Evolutionary conservation across 192 early-diverging fungal genomes (phyloP), one percentile per base, ranked within the genome.

Genomic region (Jimgerdemannia flammicorona): DNA sequence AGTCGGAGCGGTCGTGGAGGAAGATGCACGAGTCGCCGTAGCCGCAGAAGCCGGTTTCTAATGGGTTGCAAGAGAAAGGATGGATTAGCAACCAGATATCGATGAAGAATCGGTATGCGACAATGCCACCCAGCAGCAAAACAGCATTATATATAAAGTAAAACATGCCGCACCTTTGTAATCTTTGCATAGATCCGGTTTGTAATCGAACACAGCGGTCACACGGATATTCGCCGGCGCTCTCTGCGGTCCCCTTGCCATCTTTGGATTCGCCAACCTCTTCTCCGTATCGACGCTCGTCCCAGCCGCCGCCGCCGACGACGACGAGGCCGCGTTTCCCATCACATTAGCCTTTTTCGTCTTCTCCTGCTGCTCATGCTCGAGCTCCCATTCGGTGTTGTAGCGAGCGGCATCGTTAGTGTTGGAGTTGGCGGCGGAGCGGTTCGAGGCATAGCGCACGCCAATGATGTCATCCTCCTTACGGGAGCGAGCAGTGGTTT

Each of bases 171-270:
- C 83, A 85, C 84, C 84, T 86, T 98, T 98, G 86, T 98, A 99
- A 86, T 99, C 98, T 83, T 99, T 99, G 87, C 98, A 99, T 40
- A 99, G 89, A 74, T 96, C 96, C 39, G 96, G 96, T 81, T 98
- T 95, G 80, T 98, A 99, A 83, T 99, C 98, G 75, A 99, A 94
- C 42, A 94, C 88, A 65, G 86, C 87, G 29, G 92, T 91, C 4
- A 96, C 91, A 72, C 95, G 89, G 41, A 96, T 88, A 76, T 94
- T 91, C 10, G 89, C 81, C 8, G 89, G 84, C 1, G 88, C 93
- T 63, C 85, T 70, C 64, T 93, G 87, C 6, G 95, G 95, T 18
- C 95, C 95, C 7, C 92, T 89, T 66, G 90, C 69, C 82, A 81
- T 89, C 41, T 78, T 81, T 4, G 68, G 54, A 72, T 85, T 80